Base-by-base conservation (phyloP, 768 basidiomycete species). In the Mycena amicta region DNA sequence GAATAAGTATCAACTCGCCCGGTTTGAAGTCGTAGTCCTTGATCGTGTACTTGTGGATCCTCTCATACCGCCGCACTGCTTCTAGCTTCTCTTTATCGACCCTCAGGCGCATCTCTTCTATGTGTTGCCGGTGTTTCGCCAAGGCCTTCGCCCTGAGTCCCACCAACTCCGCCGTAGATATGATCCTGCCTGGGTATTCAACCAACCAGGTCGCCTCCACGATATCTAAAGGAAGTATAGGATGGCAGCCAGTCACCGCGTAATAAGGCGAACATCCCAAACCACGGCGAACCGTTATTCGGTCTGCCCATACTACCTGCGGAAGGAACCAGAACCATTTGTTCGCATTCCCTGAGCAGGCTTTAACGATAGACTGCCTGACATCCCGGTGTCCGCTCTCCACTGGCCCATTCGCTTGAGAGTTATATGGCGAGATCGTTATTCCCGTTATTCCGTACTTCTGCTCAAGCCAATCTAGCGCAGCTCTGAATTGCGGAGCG, bases 301-400 rank as follows among this genome's bases (percentile, higher is more conserved):
- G 55, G 4, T 81, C 75, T 0, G 78, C 67, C 76, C 76, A 78
- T 18, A 80, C 69, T 0, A 73, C 61, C 1, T 61, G 63, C 5
- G 66, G 58, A 0, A 57, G 57, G 3, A 67, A 40, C 3, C n/a
- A 39, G 0, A 64, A 66, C 78, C 80, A 81, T 27, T 69, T 69
- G 0, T 60, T 37, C 29, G 68, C 51, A 28, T 75, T 67, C 1
- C 74, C 71, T 4, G 70, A 65, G 3, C 67, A 63, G 0, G 74
- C 70, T 43, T 79, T 80, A 51, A 72, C 61, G 0, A 80, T 50
- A 0, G 73, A 67, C 56, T 79, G 64, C 0, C 71, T 62, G 8
- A 78, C 65, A 40, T 72, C 71, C 41, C 61, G 63, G 27, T 58
- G 51, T 1, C 50, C 50, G 0, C 65, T 43, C 61, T 77, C 71